phyloP scores from a whole-genome alignment of 73 alveolate species.

The Paramecium pentaurelia region DNA sequence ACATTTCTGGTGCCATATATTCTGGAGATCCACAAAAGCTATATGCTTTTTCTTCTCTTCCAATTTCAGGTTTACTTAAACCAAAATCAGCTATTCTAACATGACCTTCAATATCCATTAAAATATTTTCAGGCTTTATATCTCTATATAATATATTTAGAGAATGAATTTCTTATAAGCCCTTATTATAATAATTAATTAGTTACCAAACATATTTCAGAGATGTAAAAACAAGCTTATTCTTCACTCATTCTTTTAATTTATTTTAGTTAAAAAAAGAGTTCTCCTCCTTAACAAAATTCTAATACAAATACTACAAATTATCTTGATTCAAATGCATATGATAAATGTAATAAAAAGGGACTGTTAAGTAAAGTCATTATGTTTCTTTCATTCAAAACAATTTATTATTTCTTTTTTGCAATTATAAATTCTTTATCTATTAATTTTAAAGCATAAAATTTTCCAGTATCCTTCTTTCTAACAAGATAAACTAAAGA shows the following conservation, averaged over 20 bases:
- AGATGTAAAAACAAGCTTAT: conserved; percentile 67
- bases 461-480: conserved; percentile 83
- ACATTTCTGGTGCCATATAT: conserved; percentile 76
- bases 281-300: conserved; percentile 89
- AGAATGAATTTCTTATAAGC: conserved; percentile 65
- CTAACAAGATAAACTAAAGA: conserved; percentile 77
- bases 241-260: conserved; percentile 73
- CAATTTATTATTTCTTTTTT: conserved; percentile 65
- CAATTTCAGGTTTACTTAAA: conserved; percentile 64
- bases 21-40: conserved; percentile 79
- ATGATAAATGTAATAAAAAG: conserved; percentile 71
- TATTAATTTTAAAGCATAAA: conserved; percentile 80
- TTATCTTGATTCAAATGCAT: conserved; percentile 71
- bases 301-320: conserved; percentile 77
- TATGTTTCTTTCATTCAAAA: conserved; percentile 66
- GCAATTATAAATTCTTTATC: conserved; percentile 72
- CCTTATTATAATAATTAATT: conserved; percentile 65
- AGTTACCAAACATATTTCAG: conserved; percentile 69
- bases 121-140: conserved; percentile 79
- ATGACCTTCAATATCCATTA: conserved; percentile 72
- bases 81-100: conserved; percentile 72
- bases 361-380: conserved; percentile 66
- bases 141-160: conserved; percentile 67
- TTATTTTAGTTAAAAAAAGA: conserved; percentile 72
- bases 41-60: conserved; percentile 58